phyloP scores from a whole-genome alignment of 148 eudicot species.

The Amaranthus palmeri region DNA sequence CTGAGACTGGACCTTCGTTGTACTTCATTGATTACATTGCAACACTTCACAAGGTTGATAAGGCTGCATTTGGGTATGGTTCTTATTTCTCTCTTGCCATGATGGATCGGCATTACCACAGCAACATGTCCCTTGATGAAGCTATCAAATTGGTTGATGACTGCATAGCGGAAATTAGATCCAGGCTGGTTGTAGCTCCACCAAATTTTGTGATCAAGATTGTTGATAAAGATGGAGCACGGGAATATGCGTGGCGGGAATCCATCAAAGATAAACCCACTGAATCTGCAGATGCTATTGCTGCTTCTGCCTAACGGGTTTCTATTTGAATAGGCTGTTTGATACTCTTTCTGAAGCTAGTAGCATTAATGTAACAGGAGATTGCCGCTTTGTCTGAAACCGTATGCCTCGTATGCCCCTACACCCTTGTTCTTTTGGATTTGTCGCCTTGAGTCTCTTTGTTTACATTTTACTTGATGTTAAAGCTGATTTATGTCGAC shows the following conservation, averaged over 20 bases:
- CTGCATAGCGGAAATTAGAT: slow-evolving; percentile 64
- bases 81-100: slow-evolving; percentile 71
- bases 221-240: slow-evolving; percentile 75
- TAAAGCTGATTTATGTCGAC: too few relatives aligned
- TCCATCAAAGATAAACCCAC: slow-evolving; percentile 49
- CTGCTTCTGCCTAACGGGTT: slow-evolving; percentile 13
- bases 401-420: slow-evolving; percentile 5
- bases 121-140: slow-evolving; percentile 70
- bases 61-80: slow-evolving; percentile 86
- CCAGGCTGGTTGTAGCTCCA: slow-evolving; percentile 84
- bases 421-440: neutral
- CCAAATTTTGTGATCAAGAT: slow-evolving; percentile 85
- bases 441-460: neutral
- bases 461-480: neutral
- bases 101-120: slow-evolving; percentile 82
- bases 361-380: slow-evolving; percentile 10
- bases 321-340: neutral
- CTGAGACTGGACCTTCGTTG: slow-evolving; percentile 74
- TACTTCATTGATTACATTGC: slow-evolving; percentile 83
- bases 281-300: slow-evolving; percentile 27
- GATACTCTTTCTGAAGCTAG: neutral
- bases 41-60: slow-evolving; percentile 77
- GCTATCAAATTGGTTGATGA: slow-evolving; percentile 73
- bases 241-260: slow-evolving; percentile 74
- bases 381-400: neutral